Percentiles rank a stretch among this genome's conserved stretches.
Evolutionary conservation across 495 filamentous ascomycete genomes (phyloP).

Genomic region (Aspergillus hancockii): DNA sequence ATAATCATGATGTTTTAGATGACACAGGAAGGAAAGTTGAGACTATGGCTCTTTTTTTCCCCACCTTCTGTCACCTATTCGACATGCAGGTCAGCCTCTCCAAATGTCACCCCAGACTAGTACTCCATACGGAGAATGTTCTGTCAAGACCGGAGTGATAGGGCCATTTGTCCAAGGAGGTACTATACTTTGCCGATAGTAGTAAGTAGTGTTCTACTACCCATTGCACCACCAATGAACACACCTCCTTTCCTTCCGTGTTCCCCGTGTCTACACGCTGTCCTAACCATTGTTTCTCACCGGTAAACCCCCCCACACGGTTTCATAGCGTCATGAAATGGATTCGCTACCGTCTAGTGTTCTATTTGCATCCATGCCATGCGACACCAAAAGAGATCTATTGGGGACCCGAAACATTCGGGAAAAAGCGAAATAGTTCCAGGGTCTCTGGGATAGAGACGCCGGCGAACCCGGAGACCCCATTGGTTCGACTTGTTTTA

Average conservation of each 20-base stretch:
- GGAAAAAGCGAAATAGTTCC: background rate
- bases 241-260: background rate
- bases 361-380: background rate
- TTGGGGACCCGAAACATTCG: conserved; percentile 3
- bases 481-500: conserved; percentile 12
- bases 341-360: conserved; percentile 9
- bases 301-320: conserved; percentile 22
- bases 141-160: background rate
- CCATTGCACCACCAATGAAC: conserved; percentile 8
- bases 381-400: conserved; percentile 3
- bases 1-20: background rate
- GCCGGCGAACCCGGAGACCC: conserved; percentile 36
- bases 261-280: conserved; percentile 2
- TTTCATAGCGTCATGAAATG: conserved; percentile 28
- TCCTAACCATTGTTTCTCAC: conserved; percentile 31
- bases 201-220: too few relatives aligned
- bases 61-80: background rate
- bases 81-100: background rate
- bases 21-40: too few relatives aligned
- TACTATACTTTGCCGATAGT: background rate
- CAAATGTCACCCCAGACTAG: conserved; percentile 3
- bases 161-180: background rate
- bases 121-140: conserved; percentile 1
- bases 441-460: background rate
- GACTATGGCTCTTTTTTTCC: background rate